Evolutionary conservation across 2,329 filamentous ascomycete species (phyloP).

Genomic region (Samsoniella hepiali): DNA sequence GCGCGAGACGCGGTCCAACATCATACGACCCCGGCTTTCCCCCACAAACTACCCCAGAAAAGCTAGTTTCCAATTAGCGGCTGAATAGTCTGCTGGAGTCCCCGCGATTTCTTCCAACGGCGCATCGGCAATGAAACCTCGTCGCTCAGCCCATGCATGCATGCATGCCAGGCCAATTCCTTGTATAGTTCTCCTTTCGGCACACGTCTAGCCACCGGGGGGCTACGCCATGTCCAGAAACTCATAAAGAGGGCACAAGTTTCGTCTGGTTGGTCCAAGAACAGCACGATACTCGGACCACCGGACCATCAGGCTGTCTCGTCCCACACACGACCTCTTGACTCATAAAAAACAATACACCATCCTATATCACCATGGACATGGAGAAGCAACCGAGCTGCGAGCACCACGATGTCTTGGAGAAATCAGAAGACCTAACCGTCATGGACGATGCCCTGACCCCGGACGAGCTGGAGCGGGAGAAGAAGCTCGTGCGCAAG

Average conservation of each 20-base stretch:
- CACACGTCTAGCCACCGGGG: neutral
- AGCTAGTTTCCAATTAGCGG: neutral
- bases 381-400: neutral
- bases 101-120: neutral
- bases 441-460: neutral
- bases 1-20: neutral
- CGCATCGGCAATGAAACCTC: neutral
- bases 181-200: neutral
- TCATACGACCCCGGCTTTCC: neutral
- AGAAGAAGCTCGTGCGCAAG: constrained; percentile 24
- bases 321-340: neutral
- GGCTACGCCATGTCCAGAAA: neutral
- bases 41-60: constrained; percentile 1
- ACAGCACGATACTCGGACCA: no score
- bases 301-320: neutral
- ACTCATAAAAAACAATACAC: neutral
- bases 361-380: neutral
- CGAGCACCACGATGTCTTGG: constrained; percentile 1
- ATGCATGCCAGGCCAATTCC: neutral
- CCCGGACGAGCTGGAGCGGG: neutral
- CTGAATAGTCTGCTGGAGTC: neutral
- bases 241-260: neutral
- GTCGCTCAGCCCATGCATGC: neutral
- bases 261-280: neutral
- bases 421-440: neutral